These are phyloP conservation scores for Solanum acaule DNA, from an alignment of 257 asterid genomes.

Conservation along the genomic window DNA sequence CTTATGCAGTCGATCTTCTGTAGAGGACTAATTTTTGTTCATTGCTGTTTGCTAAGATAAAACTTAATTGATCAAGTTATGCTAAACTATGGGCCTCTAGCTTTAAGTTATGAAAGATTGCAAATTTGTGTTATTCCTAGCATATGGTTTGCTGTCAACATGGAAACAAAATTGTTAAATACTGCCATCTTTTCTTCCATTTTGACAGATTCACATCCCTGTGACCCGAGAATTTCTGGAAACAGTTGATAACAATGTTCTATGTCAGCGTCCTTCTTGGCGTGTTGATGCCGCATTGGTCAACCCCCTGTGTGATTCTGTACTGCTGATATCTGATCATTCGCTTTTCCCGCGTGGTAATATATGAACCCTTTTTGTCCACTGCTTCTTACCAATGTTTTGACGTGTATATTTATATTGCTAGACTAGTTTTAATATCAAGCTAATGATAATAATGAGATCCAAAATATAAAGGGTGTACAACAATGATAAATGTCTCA, in stretches of 20 bases:
- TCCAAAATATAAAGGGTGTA: background rate
- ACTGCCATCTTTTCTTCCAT: background rate
- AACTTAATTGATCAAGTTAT: background rate
- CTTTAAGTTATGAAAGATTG: background rate
- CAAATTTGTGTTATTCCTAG: background rate
- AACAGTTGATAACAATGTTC: slow-evolving; percentile 72
- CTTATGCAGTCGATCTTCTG: background rate
- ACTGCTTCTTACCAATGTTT: background rate
- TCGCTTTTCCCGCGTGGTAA: slow-evolving; percentile 80
- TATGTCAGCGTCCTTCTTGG: slow-evolving; percentile 73
- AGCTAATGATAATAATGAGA: background rate
- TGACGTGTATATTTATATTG: background rate
- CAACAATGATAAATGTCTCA: background rate
- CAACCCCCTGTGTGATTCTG: slow-evolving; percentile 63
- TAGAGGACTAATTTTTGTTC: background rate
- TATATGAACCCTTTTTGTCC: background rate
- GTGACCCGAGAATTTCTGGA: slow-evolving; percentile 83
- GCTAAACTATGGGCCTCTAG: background rate
- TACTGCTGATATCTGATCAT: slow-evolving; percentile 77
- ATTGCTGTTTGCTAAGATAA: background rate
- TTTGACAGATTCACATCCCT: slow-evolving; percentile 43
- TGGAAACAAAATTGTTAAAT: background rate
- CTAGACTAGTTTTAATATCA: background rate
- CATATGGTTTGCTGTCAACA: background rate
- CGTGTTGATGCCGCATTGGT: slow-evolving; percentile 82